Conservation (phyloP, 2,329 filamentous ascomycete genomes). For the Peltaster fructicola region DNA sequence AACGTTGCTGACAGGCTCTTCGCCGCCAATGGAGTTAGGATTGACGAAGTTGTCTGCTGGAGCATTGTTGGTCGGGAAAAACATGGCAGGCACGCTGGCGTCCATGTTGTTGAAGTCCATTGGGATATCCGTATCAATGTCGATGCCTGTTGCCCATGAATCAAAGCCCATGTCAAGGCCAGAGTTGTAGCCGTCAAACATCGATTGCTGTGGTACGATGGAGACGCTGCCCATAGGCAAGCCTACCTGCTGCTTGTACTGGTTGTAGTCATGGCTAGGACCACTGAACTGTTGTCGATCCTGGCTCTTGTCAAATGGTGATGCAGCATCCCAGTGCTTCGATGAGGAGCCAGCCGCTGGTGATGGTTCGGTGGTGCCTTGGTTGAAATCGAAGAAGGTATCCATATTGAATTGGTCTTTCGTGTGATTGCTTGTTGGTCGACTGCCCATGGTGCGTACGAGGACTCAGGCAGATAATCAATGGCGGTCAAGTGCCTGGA, state of each 20-base stretch:
- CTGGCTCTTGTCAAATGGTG: constrained; percentile 18
- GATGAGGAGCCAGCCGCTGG: constrained; percentile 6
- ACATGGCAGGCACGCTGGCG: constrained; percentile 35
- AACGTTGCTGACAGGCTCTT: constrained; percentile 40
- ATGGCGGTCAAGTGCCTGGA: not conserved
- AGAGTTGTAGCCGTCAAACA: constrained; percentile 24
- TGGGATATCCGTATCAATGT: constrained; percentile 45
- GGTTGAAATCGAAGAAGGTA: constrained; percentile 23
- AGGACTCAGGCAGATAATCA: too few relatives aligned
- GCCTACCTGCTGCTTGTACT: constrained; percentile 90
- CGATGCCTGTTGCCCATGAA: constrained; percentile 34
- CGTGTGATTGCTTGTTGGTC: constrained; percentile 11
- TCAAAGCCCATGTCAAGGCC: constrained; percentile 49
- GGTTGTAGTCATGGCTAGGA: constrained; percentile 87
- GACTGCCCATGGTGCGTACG: constrained; percentile 2
- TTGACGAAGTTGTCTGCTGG: constrained; percentile 45
- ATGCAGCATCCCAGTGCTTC: constrained; percentile 8
- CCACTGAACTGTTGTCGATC: constrained; percentile 21
- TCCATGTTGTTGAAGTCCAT: constrained; percentile 39
- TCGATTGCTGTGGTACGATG: constrained; percentile 54
- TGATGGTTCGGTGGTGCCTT: constrained; percentile 15
- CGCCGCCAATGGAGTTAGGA: constrained; percentile 50
- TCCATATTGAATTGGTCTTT: constrained; percentile 23
- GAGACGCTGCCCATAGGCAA: constrained; percentile 71
- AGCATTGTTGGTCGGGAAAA: constrained; percentile 34